phyloP scores from a whole-genome alignment of 2,329 filamentous ascomycete species.

The Penicillium sp. region DNA sequence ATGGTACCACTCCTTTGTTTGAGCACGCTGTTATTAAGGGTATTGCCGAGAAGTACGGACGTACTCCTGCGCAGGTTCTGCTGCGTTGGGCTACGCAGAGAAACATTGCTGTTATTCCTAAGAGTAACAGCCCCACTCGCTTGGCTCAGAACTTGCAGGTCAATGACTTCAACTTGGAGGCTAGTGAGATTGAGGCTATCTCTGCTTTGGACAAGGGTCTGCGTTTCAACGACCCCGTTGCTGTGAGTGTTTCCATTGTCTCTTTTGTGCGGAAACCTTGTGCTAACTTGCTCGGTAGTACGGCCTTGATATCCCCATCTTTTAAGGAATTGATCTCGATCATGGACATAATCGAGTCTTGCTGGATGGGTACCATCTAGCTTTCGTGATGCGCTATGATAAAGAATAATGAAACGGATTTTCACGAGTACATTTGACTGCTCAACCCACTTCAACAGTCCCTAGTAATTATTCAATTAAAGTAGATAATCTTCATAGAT shows the following conservation, averaged over 20 bases:
- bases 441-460: not conserved
- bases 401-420: slow-evolving; percentile 1
- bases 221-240: slow-evolving; percentile 75
- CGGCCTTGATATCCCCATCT: slow-evolving; percentile 52
- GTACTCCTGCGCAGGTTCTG: slow-evolving; percentile 76
- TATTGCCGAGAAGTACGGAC: slow-evolving; percentile 68
- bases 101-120: slow-evolving; percentile 77
- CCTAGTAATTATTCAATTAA: no score
- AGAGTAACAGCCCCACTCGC: slow-evolving; percentile 60
- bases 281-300: slow-evolving; percentile 39
- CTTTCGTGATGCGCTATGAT: not conserved
- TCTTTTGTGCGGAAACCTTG: not conserved
- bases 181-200: slow-evolving; percentile 67
- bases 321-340: slow-evolving; percentile 37
- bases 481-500: no score
- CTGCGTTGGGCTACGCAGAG: slow-evolving; percentile 86
- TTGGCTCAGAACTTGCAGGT: slow-evolving; percentile 54
- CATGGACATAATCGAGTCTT: not conserved
- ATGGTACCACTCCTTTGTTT: slow-evolving; percentile 67
- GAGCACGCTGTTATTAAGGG: slow-evolving; percentile 64
- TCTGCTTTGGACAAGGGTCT: slow-evolving; percentile 63
- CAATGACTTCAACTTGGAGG: slow-evolving; percentile 63
- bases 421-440: not conserved
- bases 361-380: not conserved
- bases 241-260: slow-evolving; percentile 52